A percentile compares a stretch with the other conserved stretches of the same genome.
These are phyloP conservation scores for Tetragonia tetragonoides DNA, from an alignment of 148 eudicot genomes.

Conservation along the genomic window DNA sequence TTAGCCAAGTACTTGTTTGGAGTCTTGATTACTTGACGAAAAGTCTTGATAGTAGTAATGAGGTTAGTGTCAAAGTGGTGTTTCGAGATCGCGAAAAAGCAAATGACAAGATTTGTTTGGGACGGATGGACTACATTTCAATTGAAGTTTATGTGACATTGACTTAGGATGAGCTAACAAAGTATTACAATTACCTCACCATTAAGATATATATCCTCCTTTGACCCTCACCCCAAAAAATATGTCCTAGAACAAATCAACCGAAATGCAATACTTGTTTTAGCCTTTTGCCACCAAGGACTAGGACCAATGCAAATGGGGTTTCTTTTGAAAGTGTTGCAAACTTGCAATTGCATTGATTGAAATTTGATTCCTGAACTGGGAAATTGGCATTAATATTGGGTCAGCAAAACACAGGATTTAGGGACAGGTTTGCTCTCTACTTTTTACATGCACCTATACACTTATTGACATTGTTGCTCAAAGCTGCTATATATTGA, in stretches of 20 bases:
- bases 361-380: constrained; percentile 16
- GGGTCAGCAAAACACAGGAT: constrained; percentile 21
- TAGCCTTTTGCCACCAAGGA: neutral
- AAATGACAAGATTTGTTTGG: too few species aligned
- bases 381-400: constrained; percentile 25
- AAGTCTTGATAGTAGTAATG: too few species aligned
- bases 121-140: too few species aligned
- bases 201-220: too few species aligned
- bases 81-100: too few species aligned
- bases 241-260: neutral
- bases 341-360: constrained; percentile 19
- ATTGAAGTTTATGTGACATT: too few species aligned
- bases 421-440: constrained; percentile 4
- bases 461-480: constrained; percentile 21
- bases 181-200: too few species aligned
- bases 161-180: too few species aligned
- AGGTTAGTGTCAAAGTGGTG: too few species aligned
- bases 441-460: constrained; percentile 22
- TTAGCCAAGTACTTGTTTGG: too few species aligned
- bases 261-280: neutral
- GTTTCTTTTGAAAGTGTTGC: neutral
- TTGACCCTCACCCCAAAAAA: too few species aligned
- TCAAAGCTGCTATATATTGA: constrained; percentile 26
- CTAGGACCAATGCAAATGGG: neutral
- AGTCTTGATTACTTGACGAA: too few species aligned